Evolutionary conservation across 306 rosid species (phyloP), one percentile per base, ranked within the genome.

Genomic region (Gillenia trifoliata): DNA sequence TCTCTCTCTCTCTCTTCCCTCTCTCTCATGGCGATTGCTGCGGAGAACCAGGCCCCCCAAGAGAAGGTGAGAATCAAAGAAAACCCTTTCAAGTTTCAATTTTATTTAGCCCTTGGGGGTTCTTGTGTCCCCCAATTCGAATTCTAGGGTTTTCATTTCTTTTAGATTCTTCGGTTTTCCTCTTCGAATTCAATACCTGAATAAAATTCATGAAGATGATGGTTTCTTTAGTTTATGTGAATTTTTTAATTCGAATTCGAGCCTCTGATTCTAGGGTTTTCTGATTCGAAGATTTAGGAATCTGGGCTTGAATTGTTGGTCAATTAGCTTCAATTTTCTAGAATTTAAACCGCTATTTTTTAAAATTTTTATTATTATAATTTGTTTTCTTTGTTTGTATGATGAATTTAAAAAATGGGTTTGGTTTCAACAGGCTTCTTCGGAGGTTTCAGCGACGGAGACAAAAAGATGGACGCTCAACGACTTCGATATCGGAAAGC

Each of bases 401-500:
- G 11, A 52, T 40, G 61, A 54, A 26, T 83, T 61, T 77, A 36
- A 20, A 41, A 36, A 28, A 30, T 75, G 54, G 40, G 26, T 74
- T 78, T 81, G 34, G 33, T 68, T 78, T 81, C n/a, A 22, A 11
- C 73, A 95, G 97, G 76, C 74, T 74, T 84, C 89, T 45, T 77
- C 80, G 62, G 90, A 92, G 85, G 88, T 43, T 72, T 86, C 93
- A 26, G 85, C 86, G 71, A 86, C 64, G 75, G 98, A 89, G 80
- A 88, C 85, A 47, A 88, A 75, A 72, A 88, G 99, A 68, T 95
- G 99, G 99, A 92, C 90, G 38, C 92, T 92, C 15, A 85, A 85
- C 52, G 99, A 95, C 81, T 95, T 95, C 26, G 99, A 95, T 50
- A 90, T 95, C 11, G 99, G 99, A 66, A 95, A 92, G 45, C 98